phyloP scores from a whole-genome alignment of 495 filamentous ascomycete species.

The Talaromyces trachyspermus region DNA sequence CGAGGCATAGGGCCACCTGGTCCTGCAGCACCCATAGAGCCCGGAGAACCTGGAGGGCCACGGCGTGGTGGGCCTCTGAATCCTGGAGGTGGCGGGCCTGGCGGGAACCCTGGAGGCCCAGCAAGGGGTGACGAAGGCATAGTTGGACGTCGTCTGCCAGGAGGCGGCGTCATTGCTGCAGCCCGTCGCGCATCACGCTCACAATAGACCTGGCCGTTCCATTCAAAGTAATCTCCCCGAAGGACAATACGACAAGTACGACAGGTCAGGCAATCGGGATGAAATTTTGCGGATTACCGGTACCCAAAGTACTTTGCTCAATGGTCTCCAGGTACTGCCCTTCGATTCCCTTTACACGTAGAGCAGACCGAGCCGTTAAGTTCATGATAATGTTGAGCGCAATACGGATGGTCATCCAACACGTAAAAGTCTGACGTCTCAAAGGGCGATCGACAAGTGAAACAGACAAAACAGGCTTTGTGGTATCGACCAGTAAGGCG shows the following conservation, averaged over 20 bases:
- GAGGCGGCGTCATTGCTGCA: slow-evolving; percentile 33
- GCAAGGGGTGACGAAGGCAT: slow-evolving; percentile 25
- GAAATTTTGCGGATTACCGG: slow-evolving; percentile 68
- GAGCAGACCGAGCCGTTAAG: slow-evolving; percentile 80
- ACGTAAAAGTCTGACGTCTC: slow-evolving; percentile 90
- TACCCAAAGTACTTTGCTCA: slow-evolving; percentile 24
- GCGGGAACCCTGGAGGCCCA: slow-evolving; percentile 17
- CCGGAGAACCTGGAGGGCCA: slow-evolving; percentile 2
- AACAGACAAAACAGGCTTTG: slow-evolving; percentile 88
- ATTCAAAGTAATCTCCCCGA: slow-evolving; percentile 64
- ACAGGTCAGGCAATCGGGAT: slow-evolving; percentile 80
- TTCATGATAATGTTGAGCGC: slow-evolving; percentile 87
- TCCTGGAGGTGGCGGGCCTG: slow-evolving; percentile 18
- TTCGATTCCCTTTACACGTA: slow-evolving; percentile 81
- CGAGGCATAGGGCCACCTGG: slow-evolving; percentile 9
- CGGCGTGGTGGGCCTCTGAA: slow-evolving; percentile 15
- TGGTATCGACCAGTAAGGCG: slow-evolving; percentile 91
- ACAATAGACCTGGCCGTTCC: slow-evolving; percentile 64
- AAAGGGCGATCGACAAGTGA: slow-evolving; percentile 74
- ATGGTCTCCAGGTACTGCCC: slow-evolving; percentile 87
- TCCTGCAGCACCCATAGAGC: slow-evolving; percentile 8
- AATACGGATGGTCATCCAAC: slow-evolving; percentile 76
- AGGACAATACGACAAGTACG: slow-evolving; percentile 45
- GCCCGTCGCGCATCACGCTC: slow-evolving; percentile 75
- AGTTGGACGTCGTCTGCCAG: slow-evolving; percentile 21